These are phyloP conservation scores for Planoprotostelium fungivorum DNA, from an alignment of 78 protist genomes.

Conservation along the genomic window DNA sequence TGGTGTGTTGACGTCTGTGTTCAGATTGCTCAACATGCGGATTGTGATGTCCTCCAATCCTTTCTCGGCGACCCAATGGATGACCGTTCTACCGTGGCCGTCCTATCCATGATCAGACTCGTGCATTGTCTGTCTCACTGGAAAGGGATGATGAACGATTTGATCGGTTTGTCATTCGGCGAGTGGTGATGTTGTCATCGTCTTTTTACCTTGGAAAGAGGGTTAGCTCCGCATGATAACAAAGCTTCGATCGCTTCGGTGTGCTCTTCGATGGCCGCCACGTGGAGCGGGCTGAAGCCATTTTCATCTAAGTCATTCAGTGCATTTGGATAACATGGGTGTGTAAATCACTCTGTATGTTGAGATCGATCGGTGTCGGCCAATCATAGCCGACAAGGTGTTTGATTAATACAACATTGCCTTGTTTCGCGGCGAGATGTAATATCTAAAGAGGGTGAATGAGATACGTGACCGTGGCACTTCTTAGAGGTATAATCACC, in stretches of 20 bases:
- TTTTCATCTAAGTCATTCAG: neutral
- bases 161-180: too few relatives aligned
- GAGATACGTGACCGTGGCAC: neutral
- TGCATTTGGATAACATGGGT: too few relatives aligned
- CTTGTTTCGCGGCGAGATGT: neutral
- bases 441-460: neutral
- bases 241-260: neutral
- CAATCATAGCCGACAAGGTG: neutral
- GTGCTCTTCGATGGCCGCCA: neutral
- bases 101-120: too few relatives aligned
- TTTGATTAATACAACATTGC: neutral
- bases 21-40: neutral
- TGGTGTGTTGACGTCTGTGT: neutral
- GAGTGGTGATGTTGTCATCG: too few relatives aligned
- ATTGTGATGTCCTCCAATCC: neutral
- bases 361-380: neutral
- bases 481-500: neutral
- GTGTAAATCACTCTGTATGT: neutral
- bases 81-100: neutral
- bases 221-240: neutral
- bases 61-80: neutral
- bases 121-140: too few relatives aligned
- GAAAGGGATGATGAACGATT: too few relatives aligned
- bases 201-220: neutral
- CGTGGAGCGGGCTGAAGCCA: neutral